Evolutionary conservation across 768 basidiomycete genomes (phyloP).

Genomic region (Flagelloscypha sp.): DNA sequence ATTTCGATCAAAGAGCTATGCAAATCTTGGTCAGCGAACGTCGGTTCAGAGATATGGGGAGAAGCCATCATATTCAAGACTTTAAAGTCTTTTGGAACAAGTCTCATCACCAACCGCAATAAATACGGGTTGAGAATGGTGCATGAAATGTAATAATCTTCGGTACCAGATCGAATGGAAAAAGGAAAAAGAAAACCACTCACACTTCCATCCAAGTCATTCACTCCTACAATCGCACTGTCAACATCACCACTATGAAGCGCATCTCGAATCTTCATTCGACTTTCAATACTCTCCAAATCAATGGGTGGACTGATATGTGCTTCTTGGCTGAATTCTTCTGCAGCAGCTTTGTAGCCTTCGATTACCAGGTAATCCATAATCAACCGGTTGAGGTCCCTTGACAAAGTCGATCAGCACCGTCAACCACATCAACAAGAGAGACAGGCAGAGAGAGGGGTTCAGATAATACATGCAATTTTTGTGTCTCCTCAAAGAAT

Average conservation of each 20-base stretch:
- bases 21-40: slow-evolving; percentile 16
- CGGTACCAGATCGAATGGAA: slow-evolving; percentile 7
- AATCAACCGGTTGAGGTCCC: slow-evolving; percentile 88
- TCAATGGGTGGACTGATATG: slow-evolving; percentile 70
- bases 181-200: slow-evolving; percentile 26
- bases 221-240: slow-evolving; percentile 90
- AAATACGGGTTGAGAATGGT: slow-evolving; percentile 93
- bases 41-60: slow-evolving; percentile 7
- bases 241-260: slow-evolving; percentile 91
- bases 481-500: slow-evolving; percentile 56
- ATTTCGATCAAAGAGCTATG: slow-evolving; percentile 93
- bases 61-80: slow-evolving; percentile 85
- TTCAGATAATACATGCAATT: slow-evolving; percentile 91
- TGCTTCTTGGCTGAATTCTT: slow-evolving; percentile 90
- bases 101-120: slow-evolving; percentile 77
- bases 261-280: slow-evolving; percentile 92
- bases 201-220: slow-evolving; percentile 96
- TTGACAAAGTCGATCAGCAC: slow-evolving; percentile 26
- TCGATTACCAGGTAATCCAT: slow-evolving; percentile 98
- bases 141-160: slow-evolving; percentile 96
- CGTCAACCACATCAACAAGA: slow-evolving; percentile 11
- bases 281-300: slow-evolving; percentile 85
- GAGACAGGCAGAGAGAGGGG: slow-evolving; percentile 19
- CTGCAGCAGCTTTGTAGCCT: slow-evolving; percentile 93
- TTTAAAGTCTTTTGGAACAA: slow-evolving; percentile 73